Evolutionary conservation across 2,329 filamentous ascomycete species (phyloP).

Genomic region (Monilinia fructigena): DNA sequence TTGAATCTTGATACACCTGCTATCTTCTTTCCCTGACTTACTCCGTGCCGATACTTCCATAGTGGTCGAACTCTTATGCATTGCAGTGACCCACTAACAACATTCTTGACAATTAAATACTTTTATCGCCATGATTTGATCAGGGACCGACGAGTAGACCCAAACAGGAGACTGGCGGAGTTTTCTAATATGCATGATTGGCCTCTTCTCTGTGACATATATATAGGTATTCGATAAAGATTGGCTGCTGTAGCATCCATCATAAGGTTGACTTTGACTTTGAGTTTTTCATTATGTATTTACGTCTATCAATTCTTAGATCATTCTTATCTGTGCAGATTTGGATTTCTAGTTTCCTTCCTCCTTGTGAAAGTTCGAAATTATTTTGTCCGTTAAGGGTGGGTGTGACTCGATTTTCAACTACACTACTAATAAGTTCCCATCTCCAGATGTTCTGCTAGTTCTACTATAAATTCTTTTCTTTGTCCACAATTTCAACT

Average conservation of each 20-base stretch:
- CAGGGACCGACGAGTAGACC: too few relatives aligned
- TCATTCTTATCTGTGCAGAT: slow-evolving; percentile 1
- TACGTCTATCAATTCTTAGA: too few relatives aligned
- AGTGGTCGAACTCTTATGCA: neutral
- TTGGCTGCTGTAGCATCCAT: neutral
- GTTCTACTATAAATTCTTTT: slow-evolving; percentile 5
- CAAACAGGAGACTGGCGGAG: neutral
- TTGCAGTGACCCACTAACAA: slow-evolving; percentile 8
- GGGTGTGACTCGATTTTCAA: slow-evolving; percentile 12
- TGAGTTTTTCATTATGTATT: neutral
- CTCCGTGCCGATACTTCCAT: slow-evolving; percentile 10
- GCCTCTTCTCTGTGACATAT: neutral
- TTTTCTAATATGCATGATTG: neutral
- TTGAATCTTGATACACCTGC: neutral
- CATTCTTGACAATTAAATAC: neutral
- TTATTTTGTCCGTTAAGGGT: neutral
- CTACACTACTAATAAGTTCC: neutral
- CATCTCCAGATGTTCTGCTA: neutral
- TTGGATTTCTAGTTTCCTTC: neutral
- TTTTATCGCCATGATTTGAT: too few relatives aligned
- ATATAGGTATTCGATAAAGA: neutral
- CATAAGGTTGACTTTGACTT: slow-evolving; percentile 12
- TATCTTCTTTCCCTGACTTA: neutral
- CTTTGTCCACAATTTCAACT: neutral
- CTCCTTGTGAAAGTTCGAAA: neutral